Percentiles rank a stretch among this genome's conserved stretches.
These are phyloP conservation scores for Heritiera fomes DNA, from an alignment of 345 rosid species.

Conservation along the genomic window DNA sequence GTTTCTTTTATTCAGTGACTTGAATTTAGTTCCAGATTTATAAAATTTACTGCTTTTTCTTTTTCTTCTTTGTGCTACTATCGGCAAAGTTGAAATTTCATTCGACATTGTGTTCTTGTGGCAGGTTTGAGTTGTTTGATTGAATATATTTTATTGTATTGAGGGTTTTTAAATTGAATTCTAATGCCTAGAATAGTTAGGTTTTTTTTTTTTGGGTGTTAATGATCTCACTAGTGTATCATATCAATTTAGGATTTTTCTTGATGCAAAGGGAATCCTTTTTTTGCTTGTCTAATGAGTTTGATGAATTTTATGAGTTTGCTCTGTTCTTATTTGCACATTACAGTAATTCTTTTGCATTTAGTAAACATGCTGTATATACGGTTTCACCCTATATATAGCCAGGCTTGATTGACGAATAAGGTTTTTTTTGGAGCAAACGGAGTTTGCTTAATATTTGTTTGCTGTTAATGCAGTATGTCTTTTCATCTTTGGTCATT, in stretches of 20 bases:
- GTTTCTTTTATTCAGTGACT: background rate
- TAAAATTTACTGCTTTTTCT: background rate
- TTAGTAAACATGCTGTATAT: background rate
- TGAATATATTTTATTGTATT: background rate
- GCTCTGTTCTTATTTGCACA: background rate
- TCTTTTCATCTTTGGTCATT: background rate
- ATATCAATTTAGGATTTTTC: constrained; percentile 3
- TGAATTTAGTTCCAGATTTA: background rate
- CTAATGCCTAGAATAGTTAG: background rate
- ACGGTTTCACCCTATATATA: background rate
- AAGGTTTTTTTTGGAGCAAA: background rate
- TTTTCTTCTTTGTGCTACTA: background rate
- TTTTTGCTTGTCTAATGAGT: background rate
- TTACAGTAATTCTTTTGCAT: background rate
- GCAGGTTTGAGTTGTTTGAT: background rate
- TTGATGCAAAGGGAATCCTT: background rate
- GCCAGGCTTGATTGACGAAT: background rate
- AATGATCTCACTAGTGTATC: background rate
- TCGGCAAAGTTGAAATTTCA: background rate
- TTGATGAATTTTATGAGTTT: background rate
- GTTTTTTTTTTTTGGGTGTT: background rate
- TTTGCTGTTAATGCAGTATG: background rate
- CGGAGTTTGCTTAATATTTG: background rate
- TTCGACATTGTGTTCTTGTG: background rate
- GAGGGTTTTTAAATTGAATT: background rate